phyloP scores from a whole-genome alignment of 345 rosid species.

The Citrus sp. region DNA sequence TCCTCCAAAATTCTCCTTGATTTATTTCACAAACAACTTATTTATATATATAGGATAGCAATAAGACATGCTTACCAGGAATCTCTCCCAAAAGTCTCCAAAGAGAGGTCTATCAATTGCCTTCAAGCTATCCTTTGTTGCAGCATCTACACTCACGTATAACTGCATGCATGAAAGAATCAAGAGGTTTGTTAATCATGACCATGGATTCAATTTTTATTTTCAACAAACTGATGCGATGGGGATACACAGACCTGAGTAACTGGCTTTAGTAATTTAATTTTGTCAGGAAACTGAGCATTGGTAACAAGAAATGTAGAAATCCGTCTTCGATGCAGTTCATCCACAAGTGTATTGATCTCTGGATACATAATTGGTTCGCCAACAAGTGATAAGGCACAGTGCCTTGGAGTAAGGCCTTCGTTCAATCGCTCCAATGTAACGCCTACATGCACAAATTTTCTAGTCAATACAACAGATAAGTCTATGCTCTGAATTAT shows the following conservation, averaged over 20 bases:
- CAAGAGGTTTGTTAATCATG: not conserved
- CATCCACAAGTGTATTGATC: conserved; percentile 85
- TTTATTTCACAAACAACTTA: not conserved
- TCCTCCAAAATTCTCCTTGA: not conserved
- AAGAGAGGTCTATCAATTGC: conserved; percentile 95
- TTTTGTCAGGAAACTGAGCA: conserved; percentile 97
- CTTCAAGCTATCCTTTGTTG: conserved; percentile 94
- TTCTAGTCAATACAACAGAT: conserved; percentile 7
- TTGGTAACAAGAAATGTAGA: conserved; percentile 94
- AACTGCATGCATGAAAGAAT: conserved; percentile 51
- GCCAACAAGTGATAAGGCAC: conserved; percentile 97
- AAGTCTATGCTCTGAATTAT: not conserved
- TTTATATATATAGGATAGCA: not conserved
- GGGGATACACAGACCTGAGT: conserved; percentile 64
- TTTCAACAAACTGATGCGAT: not conserved
- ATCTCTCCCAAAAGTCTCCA: conserved; percentile 97
- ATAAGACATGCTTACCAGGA: conserved; percentile 54
- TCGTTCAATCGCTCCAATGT: conserved; percentile 70
- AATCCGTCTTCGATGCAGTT: conserved; percentile 75
- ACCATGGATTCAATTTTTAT: not conserved
- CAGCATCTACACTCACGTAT: conserved; percentile 98
- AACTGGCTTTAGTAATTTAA: conserved; percentile 68
- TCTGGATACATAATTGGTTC: conserved; percentile 98
- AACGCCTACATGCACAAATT: conserved; percentile 56
- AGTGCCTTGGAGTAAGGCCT: conserved; percentile 89